These are phyloP conservation scores for Backusella psychrophila DNA, from an alignment of 192 early-diverging fungal species.

Conservation along the genomic window DNA sequence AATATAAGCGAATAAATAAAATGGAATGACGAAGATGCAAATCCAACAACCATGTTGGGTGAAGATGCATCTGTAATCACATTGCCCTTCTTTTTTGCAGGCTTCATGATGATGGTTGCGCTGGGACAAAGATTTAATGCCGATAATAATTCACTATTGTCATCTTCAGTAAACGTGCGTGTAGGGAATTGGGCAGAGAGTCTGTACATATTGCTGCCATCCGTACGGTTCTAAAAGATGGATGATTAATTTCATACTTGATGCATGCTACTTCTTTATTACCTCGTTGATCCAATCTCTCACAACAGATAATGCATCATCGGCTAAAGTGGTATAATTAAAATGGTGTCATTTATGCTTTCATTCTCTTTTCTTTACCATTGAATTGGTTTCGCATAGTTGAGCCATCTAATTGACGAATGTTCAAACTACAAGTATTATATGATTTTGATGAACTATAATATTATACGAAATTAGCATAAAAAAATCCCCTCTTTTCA, in stretches of 20 bases:
- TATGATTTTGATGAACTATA: neutral
- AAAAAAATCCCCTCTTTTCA: no score
- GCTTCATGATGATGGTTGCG: slow-evolving; percentile 38
- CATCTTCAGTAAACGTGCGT: slow-evolving; percentile 27
- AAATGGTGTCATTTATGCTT: neutral
- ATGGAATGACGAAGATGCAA: slow-evolving; percentile 17
- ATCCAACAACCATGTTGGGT: neutral
- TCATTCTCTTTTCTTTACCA: neutral
- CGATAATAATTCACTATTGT: slow-evolving; percentile 15
- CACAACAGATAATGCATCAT: slow-evolving; percentile 19
- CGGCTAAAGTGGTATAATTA: slow-evolving; percentile 1
- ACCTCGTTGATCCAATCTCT: slow-evolving; percentile 30
- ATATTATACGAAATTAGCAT: no score
- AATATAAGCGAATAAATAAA: slow-evolving; percentile 18
- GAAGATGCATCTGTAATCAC: slow-evolving; percentile 3
- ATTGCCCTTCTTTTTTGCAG: slow-evolving; percentile 8
- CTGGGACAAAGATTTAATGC: slow-evolving; percentile 26
- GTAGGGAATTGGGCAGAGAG: slow-evolving; percentile 33
- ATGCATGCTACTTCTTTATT: neutral
- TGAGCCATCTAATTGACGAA: slow-evolving; percentile 32
- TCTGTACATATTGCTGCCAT: slow-evolving; percentile 30
- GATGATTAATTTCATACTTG: neutral
- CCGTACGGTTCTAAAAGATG: slow-evolving; percentile 27
- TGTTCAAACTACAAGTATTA: slow-evolving; percentile 19
- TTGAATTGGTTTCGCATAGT: slow-evolving; percentile 23